Evolutionary conservation across 495 filamentous ascomycete species (phyloP), one percentile per base, ranked within the genome.

Genomic region (Terfezia claveryi): DNA sequence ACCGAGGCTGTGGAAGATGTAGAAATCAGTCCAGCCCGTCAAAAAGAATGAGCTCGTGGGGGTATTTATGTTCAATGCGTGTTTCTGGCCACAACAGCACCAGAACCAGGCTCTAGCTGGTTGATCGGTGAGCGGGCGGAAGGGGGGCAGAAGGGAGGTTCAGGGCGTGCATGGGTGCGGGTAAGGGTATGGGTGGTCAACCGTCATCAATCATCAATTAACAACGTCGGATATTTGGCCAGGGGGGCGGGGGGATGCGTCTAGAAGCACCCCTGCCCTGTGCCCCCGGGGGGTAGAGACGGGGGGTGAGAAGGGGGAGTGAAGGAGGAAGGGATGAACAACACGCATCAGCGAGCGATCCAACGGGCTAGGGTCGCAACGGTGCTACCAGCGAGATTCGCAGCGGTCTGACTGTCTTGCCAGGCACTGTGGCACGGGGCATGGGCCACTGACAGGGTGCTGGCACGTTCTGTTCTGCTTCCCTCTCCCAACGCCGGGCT

Each of bases 31-130:
- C 27, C 27, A 32, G 7, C 27, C 41, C 8, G 41, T 46, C 41
- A 8, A 46, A 46, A 3, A 46, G 12, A 54, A 62, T 59, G 62
- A 51, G 50, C 50, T 58, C 59, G 62, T 65, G 62, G 62, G 62
- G 62, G 62, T 65, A 65, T 65, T 65, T 65, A 65, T 65, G 62
- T 62, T 20, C 54, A 62, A 53, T 51, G 54, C 54, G 44, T 52
- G 56, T 59, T 61, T 16, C 23, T 54, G 16, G 52, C 12, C 8
- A 8, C 41, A 46, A 20, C 41, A 14, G 8, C 41, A 61, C 55
- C 56, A 64, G 59, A 64, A 64, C 59, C 56, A 60, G 62, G 62
- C 54, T 62, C 59, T 56, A 59, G 62, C 41, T 14, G 27, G 27
- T 2, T 14, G 41, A 46, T 20, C 17, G 17, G 17, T 20, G 41